Base-by-base conservation (phyloP, 345 rosid genomes). In the Moricandia arvensis region DNA sequence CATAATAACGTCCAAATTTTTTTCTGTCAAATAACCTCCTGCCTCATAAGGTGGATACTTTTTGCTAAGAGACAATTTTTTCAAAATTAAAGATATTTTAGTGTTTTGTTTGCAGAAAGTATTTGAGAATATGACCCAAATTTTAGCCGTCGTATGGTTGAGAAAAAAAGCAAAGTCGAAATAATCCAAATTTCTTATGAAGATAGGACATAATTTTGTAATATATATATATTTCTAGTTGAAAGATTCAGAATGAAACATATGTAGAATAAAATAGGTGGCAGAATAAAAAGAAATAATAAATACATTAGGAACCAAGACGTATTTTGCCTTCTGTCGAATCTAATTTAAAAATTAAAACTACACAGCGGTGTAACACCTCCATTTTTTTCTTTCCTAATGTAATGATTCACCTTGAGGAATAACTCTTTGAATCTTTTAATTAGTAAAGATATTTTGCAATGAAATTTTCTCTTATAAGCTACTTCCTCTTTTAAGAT, bases 341-440 rank as follows among this genome's bases (percentile, higher is more conserved):
- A 66, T 29, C 17, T 45, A 15, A 58, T 31, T 49, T 3, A n/a
- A 59, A 15, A 58, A 18, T 49, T 3, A n/a, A 59, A 24, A 68
- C 11, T 38, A 9, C 7, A 18, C 43, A 67, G 26, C 18, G 59
- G 72, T 74, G 49, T 33, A 66, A n/a, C 16, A 47, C 73, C 67
- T 68, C 54, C 79, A 55, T 53, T 37, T 75, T 61, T 61, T 63
- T 70, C 0, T 63, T 76, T 63, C 71, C 51, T 70, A 7, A 63
- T 37, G 55, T 68, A 63, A 69, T 37, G 65, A 54, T 63, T 54
- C 53, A 70, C 13, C 5, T 58, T 21, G 18, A 41, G 24, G 9
- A 35, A 53, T 15, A 68, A 61, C 41, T 68, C 34, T 68, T 8
- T 51, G 26, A 31, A 60, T 59, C 12, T 34, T 60, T 37, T 61